A percentile compares a stretch with the other conserved stretches of the same genome.
phyloP scores from a whole-genome alignment of 179 eudicot species.

The Beta macrorhiza region DNA sequence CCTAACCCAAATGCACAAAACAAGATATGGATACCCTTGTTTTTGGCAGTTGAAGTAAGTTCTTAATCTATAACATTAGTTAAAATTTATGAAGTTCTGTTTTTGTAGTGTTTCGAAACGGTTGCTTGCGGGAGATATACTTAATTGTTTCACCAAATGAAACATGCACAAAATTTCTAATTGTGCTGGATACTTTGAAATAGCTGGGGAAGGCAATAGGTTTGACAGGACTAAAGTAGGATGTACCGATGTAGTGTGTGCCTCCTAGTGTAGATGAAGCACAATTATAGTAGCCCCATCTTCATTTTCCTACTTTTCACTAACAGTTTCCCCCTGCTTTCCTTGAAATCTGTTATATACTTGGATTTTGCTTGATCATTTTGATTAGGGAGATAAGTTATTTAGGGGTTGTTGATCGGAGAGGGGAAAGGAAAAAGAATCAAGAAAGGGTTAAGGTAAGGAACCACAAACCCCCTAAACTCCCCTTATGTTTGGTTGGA shows the following conservation, averaged over 20 bases:
- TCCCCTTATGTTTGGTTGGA: too few relatives aligned
- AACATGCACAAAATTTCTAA: not conserved
- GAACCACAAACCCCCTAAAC: too few relatives aligned
- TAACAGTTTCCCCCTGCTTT: not conserved
- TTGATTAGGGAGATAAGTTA: not conserved
- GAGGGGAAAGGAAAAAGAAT: too few relatives aligned
- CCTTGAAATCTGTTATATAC: not conserved
- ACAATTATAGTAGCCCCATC: not conserved
- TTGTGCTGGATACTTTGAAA: not conserved
- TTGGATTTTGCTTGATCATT: not conserved
- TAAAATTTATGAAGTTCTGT: not conserved
- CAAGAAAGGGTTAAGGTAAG: too few relatives aligned
- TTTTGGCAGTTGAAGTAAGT: slow-evolving; percentile 71
- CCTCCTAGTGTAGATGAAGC: not conserved
- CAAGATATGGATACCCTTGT: slow-evolving; percentile 66
- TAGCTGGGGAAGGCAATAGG: not conserved
- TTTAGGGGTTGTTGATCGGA: too few relatives aligned
- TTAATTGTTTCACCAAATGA: not conserved
- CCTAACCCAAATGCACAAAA: slow-evolving; percentile 80
- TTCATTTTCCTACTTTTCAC: not conserved
- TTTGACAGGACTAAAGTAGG: not conserved
- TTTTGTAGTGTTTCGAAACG: not conserved
- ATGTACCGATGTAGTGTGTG: not conserved
- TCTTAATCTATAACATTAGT: slow-evolving; percentile 3
- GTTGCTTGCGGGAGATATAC: not conserved